Evolutionary conservation across 495 filamentous ascomycete genomes (phyloP), one percentile per base, ranked within the genome.

Genomic region (Acidomyces sp.): DNA sequence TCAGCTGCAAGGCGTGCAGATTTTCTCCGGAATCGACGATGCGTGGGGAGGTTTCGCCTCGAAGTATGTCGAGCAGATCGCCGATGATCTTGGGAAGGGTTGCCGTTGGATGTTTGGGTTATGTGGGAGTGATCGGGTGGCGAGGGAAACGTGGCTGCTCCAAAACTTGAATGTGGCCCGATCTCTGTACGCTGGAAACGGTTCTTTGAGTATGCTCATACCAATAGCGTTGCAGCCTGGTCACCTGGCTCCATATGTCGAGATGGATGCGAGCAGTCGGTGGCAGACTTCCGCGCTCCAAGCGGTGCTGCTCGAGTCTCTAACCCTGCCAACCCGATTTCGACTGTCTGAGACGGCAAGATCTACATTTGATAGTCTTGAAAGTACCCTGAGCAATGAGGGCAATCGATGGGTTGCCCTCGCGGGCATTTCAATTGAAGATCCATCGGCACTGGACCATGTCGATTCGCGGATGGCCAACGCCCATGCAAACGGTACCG

Each of bases 21-120:
- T 96, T 16, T 70, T 95, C 35, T 68, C 81, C 0, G 69, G 74
- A 9, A 62, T 79, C 7, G 86, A 94, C 55, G 85, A 93, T 68
- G 87, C 82, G 1, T 99, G 90, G 92, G 85, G 82, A 40, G 86
- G 87, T 0, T 95, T 95, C 58, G 70, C 80, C 7, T 64, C 77
- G 3, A 67, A 66, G 52, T 95, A 93, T 63, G 53, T 92, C 13
- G 85, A 94, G 53, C 65, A 75, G 21, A 52, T 99, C 26, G 62
- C 82, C 52, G 90, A 99, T 55, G 92, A 96, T 55, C 88, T 83
- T 58, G 82, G 84, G 17, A 96, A 95, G 62, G 72, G 72, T 42
- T 69, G 71, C 24, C 69, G 94, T 23, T 90, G 82, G 77, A 72
- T 85, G 15, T 95, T 87, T 78, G 88, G 80, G 6, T 57, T 84